Percentiles rank a stretch among this genome's conserved stretches.
phyloP scores from a whole-genome alignment of 2,329 filamentous ascomycete species.

The Setomelanomma holmii region DNA sequence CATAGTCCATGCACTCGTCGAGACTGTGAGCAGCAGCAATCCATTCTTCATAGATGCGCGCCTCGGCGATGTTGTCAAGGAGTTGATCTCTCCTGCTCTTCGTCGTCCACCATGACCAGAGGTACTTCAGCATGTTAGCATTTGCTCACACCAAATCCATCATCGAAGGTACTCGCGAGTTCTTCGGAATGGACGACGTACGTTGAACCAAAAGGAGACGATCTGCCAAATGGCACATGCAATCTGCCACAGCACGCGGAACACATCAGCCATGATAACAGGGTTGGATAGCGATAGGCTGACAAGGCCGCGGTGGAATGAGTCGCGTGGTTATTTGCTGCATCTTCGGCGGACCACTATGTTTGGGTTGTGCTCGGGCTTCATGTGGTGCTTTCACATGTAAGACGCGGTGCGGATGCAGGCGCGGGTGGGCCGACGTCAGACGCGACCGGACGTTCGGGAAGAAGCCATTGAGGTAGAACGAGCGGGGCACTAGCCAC shows the following conservation, averaged over 20 bases:
- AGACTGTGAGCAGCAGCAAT: conserved; percentile 81
- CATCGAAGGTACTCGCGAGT: neutral
- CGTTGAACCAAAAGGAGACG: conserved; percentile 51
- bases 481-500: conserved; percentile 10
- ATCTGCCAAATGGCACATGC: conserved; percentile 46
- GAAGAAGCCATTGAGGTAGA: too few species aligned
- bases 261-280: conserved; percentile 28
- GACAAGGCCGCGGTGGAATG: conserved; percentile 20
- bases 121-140: conserved; percentile 62
- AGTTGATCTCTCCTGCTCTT: conserved; percentile 71
- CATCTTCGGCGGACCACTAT: conserved; percentile 16
- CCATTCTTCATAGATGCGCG: conserved; percentile 83
- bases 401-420: conserved; percentile 4
- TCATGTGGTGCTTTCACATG: conserved; percentile 23
- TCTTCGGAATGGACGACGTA: conserved; percentile 25
- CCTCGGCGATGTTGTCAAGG: conserved; percentile 69
- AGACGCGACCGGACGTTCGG: neutral
- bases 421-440: neutral
- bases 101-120: conserved; percentile 70
- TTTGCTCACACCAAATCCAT: neutral
- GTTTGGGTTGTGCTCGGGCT: conserved; percentile 7
- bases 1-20: conserved; percentile 81
- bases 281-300: conserved; percentile 20
- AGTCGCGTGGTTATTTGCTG: conserved; percentile 37
- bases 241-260: conserved; percentile 32